Evolutionary conservation across 371 early-diverging fungal species (phyloP).

Genomic region (Capniomyces stellatus): DNA sequence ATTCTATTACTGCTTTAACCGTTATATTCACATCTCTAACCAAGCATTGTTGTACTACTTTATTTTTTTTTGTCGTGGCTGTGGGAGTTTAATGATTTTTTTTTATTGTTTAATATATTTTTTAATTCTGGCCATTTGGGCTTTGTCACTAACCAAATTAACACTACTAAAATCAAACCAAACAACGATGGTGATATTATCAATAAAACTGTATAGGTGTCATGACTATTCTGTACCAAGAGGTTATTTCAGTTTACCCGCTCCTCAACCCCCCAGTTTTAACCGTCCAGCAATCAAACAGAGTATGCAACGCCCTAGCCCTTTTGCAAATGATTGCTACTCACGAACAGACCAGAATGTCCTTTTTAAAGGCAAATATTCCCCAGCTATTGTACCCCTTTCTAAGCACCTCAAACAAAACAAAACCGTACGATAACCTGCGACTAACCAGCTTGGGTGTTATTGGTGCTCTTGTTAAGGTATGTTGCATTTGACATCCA

Average conservation of each 20-base stretch:
- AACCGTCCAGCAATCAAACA: slow-evolving; percentile 72
- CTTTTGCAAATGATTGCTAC: slow-evolving; percentile 89
- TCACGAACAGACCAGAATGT: slow-evolving; percentile 76
- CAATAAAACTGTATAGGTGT: slow-evolving; percentile 28
- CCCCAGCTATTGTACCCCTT: slow-evolving; percentile 95
- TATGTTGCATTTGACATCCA: background rate
- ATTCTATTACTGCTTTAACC: too few species aligned
- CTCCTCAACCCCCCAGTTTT: slow-evolving; percentile 69
- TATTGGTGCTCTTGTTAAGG: slow-evolving; percentile 87
- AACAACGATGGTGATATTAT: too few species aligned
- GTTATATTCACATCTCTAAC: too few species aligned
- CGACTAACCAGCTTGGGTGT: slow-evolving; percentile 86
- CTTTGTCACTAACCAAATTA: too few species aligned
- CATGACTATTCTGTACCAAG: slow-evolving; percentile 84
- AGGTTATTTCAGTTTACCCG: slow-evolving; percentile 87
- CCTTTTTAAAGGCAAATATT: slow-evolving; percentile 85
- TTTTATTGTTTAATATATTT: background rate
- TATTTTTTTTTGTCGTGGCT: too few species aligned
- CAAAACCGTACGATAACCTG: slow-evolving; percentile 85
- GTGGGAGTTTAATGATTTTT: too few species aligned
- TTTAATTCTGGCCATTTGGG: slow-evolving; percentile 26
- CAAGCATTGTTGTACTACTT: too few species aligned
- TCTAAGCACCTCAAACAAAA: slow-evolving; percentile 89
- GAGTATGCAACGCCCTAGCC: slow-evolving; percentile 92
- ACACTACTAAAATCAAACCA: too few species aligned